These are phyloP conservation scores for Alopecurus myosuroides DNA, from an alignment of 176 grass and related monocot genomes.

Conservation along the genomic window DNA sequence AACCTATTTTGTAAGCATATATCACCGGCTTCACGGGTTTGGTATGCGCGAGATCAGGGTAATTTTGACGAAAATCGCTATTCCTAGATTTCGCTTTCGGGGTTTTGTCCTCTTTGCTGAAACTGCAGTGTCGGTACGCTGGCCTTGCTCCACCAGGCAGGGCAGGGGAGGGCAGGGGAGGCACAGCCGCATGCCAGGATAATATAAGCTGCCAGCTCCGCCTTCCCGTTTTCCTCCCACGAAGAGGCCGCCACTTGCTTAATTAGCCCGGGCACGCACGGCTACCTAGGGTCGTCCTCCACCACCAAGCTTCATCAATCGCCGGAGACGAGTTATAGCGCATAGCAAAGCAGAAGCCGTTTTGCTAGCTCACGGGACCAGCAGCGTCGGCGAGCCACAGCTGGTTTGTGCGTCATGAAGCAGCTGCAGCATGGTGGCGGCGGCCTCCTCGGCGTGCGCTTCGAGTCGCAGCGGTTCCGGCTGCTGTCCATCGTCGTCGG, in stretches of 20 bases:
- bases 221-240: not conserved
- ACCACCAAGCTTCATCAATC: not conserved
- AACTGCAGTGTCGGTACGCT: not conserved
- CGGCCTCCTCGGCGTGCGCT: slow-evolving; percentile 5
- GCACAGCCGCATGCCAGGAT: not conserved
- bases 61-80: too few species aligned
- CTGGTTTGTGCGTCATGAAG: slow-evolving; percentile 37
- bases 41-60: too few species aligned
- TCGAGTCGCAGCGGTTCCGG: slow-evolving; percentile 60
- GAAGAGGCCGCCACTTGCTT: not conserved
- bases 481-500: slow-evolving; percentile 56
- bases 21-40: too few species aligned
- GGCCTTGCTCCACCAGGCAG: not conserved
- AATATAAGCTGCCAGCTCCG: not conserved
- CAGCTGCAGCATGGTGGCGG: not conserved
- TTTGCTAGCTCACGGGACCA: not conserved
- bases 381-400: too few species aligned
- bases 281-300: too few species aligned
- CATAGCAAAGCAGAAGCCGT: not conserved
- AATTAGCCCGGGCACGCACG: not conserved
- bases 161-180: too few species aligned
- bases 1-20: too few species aligned
- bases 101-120: not conserved
- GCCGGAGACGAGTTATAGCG: too few species aligned
- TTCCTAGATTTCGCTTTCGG: not conserved